These are phyloP conservation scores for Cucumis hystrix DNA, from an alignment of 306 rosid species.

Conservation along the genomic window DNA sequence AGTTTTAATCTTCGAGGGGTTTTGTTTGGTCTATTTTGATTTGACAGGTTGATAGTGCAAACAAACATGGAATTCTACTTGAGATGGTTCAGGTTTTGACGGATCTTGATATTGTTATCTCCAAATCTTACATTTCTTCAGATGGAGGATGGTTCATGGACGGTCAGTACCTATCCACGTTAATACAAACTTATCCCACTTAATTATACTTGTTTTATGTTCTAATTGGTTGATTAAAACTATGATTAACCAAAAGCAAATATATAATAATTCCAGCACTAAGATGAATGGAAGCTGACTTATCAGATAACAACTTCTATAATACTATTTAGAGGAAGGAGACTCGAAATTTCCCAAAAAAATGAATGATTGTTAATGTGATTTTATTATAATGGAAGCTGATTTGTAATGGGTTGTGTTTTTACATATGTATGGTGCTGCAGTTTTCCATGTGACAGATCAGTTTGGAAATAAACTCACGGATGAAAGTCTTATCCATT, in stretches of 20 bases:
- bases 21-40: background rate
- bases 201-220: background rate
- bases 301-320: background rate
- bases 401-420: background rate
- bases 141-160: conserved; percentile 99
- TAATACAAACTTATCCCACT: background rate
- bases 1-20: background rate
- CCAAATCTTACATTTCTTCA: conserved; percentile 85
- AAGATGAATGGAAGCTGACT: background rate
- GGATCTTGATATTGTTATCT: conserved; percentile 81
- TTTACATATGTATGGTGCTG: conserved; percentile 10
- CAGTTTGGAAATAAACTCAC: conserved; percentile 67
- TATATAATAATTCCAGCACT: background rate
- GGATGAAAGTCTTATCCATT: conserved; percentile 50
- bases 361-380: background rate
- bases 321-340: background rate
- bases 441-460: conserved; percentile 91
- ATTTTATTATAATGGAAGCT: background rate
- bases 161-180: conserved; percentile 27
- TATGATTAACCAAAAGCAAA: background rate
- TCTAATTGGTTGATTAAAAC: background rate
- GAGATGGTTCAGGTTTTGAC: conserved; percentile 97
- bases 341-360: background rate
- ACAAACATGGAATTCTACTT: conserved; percentile 77
- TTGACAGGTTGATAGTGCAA: conserved; percentile 88